Evolutionary conservation across 805 yeast species (phyloP).

Genomic region (Ogataea chonburiensis): DNA sequence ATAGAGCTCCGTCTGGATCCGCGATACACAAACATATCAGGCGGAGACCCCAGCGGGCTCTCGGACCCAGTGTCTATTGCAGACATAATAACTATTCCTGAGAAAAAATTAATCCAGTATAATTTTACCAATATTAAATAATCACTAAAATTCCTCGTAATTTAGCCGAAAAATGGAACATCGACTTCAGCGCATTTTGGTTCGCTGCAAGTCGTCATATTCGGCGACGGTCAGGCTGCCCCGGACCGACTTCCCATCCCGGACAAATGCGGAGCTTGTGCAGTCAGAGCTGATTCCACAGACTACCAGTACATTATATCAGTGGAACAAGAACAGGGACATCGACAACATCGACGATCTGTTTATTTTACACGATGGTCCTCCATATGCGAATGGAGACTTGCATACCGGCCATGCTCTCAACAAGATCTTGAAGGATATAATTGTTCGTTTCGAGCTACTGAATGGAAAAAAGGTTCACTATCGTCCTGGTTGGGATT

Average conservation of each 20-base stretch:
- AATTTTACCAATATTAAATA: no score
- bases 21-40: constrained; percentile 1
- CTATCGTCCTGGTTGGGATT: constrained; percentile 97
- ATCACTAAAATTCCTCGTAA: no score
- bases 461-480: constrained; percentile 56
- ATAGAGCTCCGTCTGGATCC: constrained; percentile 33
- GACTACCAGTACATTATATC: constrained; percentile 59
- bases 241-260: constrained; percentile 60
- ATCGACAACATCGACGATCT: constrained; percentile 35
- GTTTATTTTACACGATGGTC: constrained; percentile 90
- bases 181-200: constrained; percentile 3
- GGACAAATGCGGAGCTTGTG: constrained; percentile 49
- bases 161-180: background rate
- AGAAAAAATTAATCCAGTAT: background rate
- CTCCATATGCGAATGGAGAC: constrained; percentile 97
- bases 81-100: constrained; percentile 3
- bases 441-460: constrained; percentile 70
- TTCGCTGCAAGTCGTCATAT: constrained; percentile 16
- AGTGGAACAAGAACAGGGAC: constrained; percentile 49
- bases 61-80: constrained; percentile 3
- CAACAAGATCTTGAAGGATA: constrained; percentile 86
- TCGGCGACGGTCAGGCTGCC: constrained; percentile 49
- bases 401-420: constrained; percentile 90
- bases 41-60: constrained; percentile 1
- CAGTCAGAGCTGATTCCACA: constrained; percentile 46